Evolutionary conservation across 225 moss, liverwort and hornwort species (phyloP), one percentile per base, ranked within the genome.

Genomic region (Anthoceros angustus): DNA sequence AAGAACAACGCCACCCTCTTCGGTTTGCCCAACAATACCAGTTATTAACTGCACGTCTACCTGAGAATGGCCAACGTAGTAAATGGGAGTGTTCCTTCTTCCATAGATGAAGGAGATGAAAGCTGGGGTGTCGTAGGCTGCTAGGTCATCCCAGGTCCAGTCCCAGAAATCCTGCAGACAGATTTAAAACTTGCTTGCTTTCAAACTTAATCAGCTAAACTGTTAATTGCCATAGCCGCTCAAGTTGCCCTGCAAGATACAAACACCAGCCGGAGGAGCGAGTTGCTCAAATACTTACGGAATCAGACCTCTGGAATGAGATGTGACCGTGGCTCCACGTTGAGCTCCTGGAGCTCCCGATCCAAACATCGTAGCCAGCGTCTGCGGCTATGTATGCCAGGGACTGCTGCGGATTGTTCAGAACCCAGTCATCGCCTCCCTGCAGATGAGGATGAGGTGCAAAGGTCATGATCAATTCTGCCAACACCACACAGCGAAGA

Each of bases 41-140:
- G 43, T 16, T 42, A 18, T 5, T 10, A 21, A 20, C 1, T 8
- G 7, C 23, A 42, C 49, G 21, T 55, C 10, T 72, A 90, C 90
- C 87, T 87, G 87, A 61, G 87, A 91, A 65, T 91, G 91, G 55
- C 91, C 87, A 42, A 91, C 87, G 61, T 84, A 91, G 25, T 82
- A 77, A 39, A 87, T 67, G 71, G 76, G 80, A 7, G 67, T 67
- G 23, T 64, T 80, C 65, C 87, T 86, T 66, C 64, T 70, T 7
- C 18, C 73, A 8, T 66, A 70, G 32, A 91, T 80, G 63, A 75
- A 84, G 63, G 72, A 67, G 14, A 91, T 21, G 73, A 86, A 72
- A 43, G 87, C 72, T 41, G 91, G 91, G 68, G 86, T 64, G 73
- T 87, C 87, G 64, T 84, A 82, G 21, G 67, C 73, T 16, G 86